Percentiles rank a stretch among this genome's conserved stretches.
Evolutionary conservation across 129 eudicot genomes (phyloP).

Genomic region (Silybum marianum): DNA sequence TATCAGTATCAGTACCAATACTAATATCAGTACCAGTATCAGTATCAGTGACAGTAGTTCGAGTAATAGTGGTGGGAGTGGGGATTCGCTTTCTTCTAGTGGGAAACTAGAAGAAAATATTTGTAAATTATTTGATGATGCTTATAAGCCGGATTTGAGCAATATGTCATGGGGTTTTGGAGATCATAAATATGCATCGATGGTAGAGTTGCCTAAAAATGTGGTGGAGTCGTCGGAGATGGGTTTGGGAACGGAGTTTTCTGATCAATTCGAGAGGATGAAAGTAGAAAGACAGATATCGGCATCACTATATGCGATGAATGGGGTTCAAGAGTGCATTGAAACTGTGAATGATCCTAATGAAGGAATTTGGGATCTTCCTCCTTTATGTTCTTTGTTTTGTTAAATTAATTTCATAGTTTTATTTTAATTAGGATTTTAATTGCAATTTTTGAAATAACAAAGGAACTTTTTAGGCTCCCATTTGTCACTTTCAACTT

Average conservation of each 20-base stretch:
- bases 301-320: slow-evolving; percentile 73
- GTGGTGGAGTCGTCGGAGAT: neutral
- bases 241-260: slow-evolving; percentile 38
- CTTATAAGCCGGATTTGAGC: slow-evolving; percentile 71
- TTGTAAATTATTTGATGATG: slow-evolving; percentile 59
- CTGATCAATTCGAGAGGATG: slow-evolving; percentile 66
- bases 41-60: slow-evolving; percentile 2
- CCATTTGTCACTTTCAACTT: slow-evolving; percentile 30
- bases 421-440: slow-evolving; percentile 16
- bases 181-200: slow-evolving; percentile 36
- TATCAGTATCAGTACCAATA: neutral
- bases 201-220: slow-evolving; percentile 45
- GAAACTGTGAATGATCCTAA: slow-evolving; percentile 77
- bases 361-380: slow-evolving; percentile 93
- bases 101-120: slow-evolving; percentile 31
- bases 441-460: slow-evolving; percentile 30
- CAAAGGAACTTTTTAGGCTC: slow-evolving; percentile 28
- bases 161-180: slow-evolving; percentile 40
- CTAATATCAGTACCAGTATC: neutral
- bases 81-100: slow-evolving; percentile 23
- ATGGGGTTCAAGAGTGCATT: slow-evolving; percentile 79
- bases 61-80: slow-evolving; percentile 29
- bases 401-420: slow-evolving; percentile 24
- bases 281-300: slow-evolving; percentile 87
- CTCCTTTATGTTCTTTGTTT: slow-evolving; percentile 77